These are phyloP conservation scores for Didymella sp. DNA, from an alignment of 2,329 filamentous ascomycete species.

Conservation along the genomic window DNA sequence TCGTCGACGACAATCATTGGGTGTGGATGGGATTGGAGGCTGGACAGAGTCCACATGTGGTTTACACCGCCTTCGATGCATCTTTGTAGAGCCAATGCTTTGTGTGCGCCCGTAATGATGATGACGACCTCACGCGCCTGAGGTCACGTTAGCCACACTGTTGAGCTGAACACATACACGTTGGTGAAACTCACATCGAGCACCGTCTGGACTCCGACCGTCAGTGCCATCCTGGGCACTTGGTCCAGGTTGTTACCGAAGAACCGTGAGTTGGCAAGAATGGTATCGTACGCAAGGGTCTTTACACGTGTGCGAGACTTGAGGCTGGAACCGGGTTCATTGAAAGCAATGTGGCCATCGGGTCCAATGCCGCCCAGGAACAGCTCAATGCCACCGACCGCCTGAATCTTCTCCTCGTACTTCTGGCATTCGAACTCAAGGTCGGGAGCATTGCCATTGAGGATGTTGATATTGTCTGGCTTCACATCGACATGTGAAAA, in stretches of 20 bases:
- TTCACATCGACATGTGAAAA: conserved; percentile 85
- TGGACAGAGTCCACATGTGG: conserved; percentile 90
- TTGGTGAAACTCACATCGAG: conserved; percentile 62
- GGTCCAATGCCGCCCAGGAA: conserved; percentile 86
- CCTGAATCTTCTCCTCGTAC: conserved; percentile 80
- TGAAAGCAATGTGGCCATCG: conserved; percentile 90
- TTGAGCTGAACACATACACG: conserved; percentile 12
- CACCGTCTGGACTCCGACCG: conserved; percentile 83
- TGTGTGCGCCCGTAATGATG: conserved; percentile 82
- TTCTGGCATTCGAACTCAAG: conserved; percentile 77
- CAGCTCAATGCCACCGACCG: conserved; percentile 79
- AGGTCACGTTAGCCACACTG: conserved; percentile 23
- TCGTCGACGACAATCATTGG: conserved; percentile 85
- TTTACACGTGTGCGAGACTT: conserved; percentile 82
- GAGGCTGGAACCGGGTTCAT: conserved; percentile 83
- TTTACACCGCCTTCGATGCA: conserved; percentile 84
- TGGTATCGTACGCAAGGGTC: conserved; percentile 86
- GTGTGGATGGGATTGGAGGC: conserved; percentile 79
- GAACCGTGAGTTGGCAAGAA: conserved; percentile 84
- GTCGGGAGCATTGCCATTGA: conserved; percentile 79
- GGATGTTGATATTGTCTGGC: conserved; percentile 82
- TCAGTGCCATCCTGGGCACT: conserved; percentile 83
- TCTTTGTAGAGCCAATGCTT: conserved; percentile 78
- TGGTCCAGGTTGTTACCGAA: conserved; percentile 76
- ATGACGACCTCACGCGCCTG: conserved; percentile 78